phyloP scores from a whole-genome alignment of 805 yeast species.

The Saturnispora gosingensis region DNA sequence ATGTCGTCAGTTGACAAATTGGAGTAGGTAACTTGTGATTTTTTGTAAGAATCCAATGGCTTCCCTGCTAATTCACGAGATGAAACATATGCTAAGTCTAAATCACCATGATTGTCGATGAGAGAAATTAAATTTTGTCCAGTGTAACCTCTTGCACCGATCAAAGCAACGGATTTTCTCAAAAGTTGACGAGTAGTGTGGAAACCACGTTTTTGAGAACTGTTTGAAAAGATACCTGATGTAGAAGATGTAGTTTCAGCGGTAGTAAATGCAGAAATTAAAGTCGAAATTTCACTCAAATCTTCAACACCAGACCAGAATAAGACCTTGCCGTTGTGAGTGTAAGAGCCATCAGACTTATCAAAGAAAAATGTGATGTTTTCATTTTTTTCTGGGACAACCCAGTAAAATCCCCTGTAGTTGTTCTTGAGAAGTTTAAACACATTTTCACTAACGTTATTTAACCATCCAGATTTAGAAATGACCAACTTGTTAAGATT shows the following conservation, averaged over 20 bases:
- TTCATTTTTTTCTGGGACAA: conserved; percentile 80
- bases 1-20: conserved; percentile 86
- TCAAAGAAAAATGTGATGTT: conserved; percentile 87
- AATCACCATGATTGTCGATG: conserved; percentile 78
- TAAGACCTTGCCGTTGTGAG: conserved; percentile 78
- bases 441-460: conserved; percentile 91
- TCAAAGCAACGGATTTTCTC: conserved; percentile 62
- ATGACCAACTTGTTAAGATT: conserved; percentile 79
- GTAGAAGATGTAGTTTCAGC: conserved; percentile 24
- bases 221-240: conserved; percentile 41
- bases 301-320: conserved; percentile 89
- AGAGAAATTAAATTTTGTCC: conserved; percentile 87
- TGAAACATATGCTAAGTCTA: conserved; percentile 87
- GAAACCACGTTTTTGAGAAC: conserved; percentile 21
- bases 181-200: conserved; percentile 16
- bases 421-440: conserved; percentile 76
- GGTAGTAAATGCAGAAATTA: conserved; percentile 45
- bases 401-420: conserved; percentile 72
- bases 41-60: conserved; percentile 78
- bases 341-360: conserved; percentile 88
- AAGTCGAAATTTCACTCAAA: conserved; percentile 48
- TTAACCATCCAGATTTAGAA: conserved; percentile 90
- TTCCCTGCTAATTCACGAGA: conserved; percentile 91
- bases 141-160: conserved; percentile 97
- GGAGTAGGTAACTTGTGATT: conserved; percentile 68